Conservation (phyloP, 2,329 filamentous ascomycete genomes). For the Helotiales sp. region DNA sequence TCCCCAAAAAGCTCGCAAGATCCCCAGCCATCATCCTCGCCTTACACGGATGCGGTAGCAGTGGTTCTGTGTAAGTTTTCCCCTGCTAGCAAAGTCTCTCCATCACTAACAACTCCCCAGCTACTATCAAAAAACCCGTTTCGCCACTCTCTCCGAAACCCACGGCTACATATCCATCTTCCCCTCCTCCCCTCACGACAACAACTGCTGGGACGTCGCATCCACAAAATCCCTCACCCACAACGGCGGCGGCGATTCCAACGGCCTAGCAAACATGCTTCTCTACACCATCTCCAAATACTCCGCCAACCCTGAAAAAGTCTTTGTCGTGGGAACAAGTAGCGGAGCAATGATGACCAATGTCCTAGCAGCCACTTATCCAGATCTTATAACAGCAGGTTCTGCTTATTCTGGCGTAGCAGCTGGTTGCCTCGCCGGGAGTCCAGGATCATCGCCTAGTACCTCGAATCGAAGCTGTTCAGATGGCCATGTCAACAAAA, state of each 20-base stretch:
- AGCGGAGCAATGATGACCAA: slow-evolving; percentile 52
- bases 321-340: slow-evolving; percentile 52
- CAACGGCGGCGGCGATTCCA: slow-evolving; percentile 55
- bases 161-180: slow-evolving; percentile 3
- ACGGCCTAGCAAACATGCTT: slow-evolving; percentile 58
- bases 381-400: slow-evolving; percentile 42
- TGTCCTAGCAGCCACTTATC: slow-evolving; percentile 43
- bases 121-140: slow-evolving; percentile 8
- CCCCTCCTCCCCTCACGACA: neutral
- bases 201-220: slow-evolving; percentile 58
- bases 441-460: slow-evolving; percentile 27
- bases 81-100: too few relatives aligned
- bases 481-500: slow-evolving; percentile 19
- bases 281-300: slow-evolving; percentile 51
- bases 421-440: slow-evolving; percentile 39
- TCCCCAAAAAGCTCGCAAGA: slow-evolving; percentile 3
- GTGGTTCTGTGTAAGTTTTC: too few relatives aligned
- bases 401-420: slow-evolving; percentile 44
- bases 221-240: slow-evolving; percentile 46
- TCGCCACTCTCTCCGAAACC: slow-evolving; percentile 3
- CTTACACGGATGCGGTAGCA: neutral
- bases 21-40: slow-evolving; percentile 4
- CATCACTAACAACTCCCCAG: too few relatives aligned
- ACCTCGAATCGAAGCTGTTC: slow-evolving; percentile 47
- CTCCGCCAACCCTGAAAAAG: slow-evolving; percentile 47